Evolutionary conservation across 2,329 filamentous ascomycete species (phyloP).

Genomic region (Ascomycota sp.): DNA sequence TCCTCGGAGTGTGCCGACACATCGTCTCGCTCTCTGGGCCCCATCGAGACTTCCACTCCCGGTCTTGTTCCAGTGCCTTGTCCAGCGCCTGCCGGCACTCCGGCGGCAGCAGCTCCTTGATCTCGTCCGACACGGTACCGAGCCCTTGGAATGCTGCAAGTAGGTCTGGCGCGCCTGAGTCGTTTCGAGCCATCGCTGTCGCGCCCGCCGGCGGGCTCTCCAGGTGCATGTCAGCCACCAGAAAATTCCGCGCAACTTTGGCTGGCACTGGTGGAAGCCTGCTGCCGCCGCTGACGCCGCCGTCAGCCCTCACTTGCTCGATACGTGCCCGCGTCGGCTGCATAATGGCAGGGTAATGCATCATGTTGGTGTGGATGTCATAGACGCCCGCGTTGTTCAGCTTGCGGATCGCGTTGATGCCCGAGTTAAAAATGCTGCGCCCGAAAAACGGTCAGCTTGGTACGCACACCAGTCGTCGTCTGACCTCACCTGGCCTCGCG

Average conservation of each 20-base stretch:
- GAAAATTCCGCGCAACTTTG: slow-evolving; percentile 33
- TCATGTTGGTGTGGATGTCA: slow-evolving; percentile 80
- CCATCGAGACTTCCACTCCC: slow-evolving; percentile 57
- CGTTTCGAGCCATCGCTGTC: slow-evolving; percentile 22
- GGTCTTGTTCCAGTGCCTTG: slow-evolving; percentile 41
- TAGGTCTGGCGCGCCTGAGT: slow-evolving; percentile 23
- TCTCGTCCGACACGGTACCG: slow-evolving; percentile 40
- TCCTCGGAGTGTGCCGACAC: slow-evolving; percentile 29
- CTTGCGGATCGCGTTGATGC: slow-evolving; percentile 46
- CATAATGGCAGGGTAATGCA: slow-evolving; percentile 74
- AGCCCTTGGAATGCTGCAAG: slow-evolving; percentile 38
- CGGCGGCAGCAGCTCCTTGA: slow-evolving; percentile 42
- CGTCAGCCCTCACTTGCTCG: slow-evolving; percentile 40
- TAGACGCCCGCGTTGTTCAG: slow-evolving; percentile 61
- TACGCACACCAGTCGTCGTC: slow-evolving; percentile 2
- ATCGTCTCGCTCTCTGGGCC: slow-evolving; percentile 41
- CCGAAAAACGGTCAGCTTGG: background rate
- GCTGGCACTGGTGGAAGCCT: slow-evolving; percentile 27
- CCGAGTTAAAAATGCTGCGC: slow-evolving; percentile 62
- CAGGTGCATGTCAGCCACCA: slow-evolving; percentile 32
- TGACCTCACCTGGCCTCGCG: slow-evolving; percentile 60
- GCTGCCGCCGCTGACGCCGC: slow-evolving; percentile 6
- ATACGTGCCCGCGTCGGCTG: slow-evolving; percentile 77
- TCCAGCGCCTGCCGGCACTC: slow-evolving; percentile 58
- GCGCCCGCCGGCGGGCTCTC: slow-evolving; percentile 29